Conservation (phyloP, 805 yeast genomes). For the Yarrowia bubula region DNA sequence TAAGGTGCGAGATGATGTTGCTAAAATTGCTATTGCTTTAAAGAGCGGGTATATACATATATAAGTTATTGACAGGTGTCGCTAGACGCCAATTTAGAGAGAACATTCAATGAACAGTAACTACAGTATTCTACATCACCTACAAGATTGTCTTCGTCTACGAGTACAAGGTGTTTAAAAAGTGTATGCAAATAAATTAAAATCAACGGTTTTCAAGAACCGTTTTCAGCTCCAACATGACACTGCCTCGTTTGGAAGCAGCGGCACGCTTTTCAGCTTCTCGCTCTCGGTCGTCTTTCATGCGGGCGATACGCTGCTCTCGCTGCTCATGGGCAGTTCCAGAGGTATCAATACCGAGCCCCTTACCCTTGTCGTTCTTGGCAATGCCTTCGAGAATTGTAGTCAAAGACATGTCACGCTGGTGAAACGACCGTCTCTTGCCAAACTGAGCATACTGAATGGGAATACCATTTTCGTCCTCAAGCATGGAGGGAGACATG, state of each 20-base stretch:
- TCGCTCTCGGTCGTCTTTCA: slow-evolving; percentile 32
- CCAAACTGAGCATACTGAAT: slow-evolving; percentile 13
- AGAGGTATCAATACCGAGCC: neutral
- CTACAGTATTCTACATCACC: no score
- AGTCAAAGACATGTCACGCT: slow-evolving; percentile 24
- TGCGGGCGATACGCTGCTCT: slow-evolving; percentile 31
- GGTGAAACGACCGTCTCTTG: slow-evolving; percentile 5
- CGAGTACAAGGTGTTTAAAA: neutral
- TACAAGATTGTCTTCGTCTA: no score
- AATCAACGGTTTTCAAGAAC: slow-evolving; percentile 30
- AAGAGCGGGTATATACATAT: slow-evolving; percentile 10
- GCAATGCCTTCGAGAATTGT: slow-evolving; percentile 35
- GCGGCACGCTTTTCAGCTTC: slow-evolving; percentile 30
- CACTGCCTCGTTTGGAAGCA: slow-evolving; percentile 29
- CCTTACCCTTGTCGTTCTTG: slow-evolving; percentile 28
- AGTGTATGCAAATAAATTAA: slow-evolving; percentile 21
- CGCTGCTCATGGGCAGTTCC: slow-evolving; percentile 29
- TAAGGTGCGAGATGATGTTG: neutral
- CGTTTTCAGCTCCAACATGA: slow-evolving; percentile 34
- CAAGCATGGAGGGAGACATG: slow-evolving; percentile 1
- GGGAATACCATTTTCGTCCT: slow-evolving; percentile 11
- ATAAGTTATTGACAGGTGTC: slow-evolving; percentile 25
- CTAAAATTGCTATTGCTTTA: slow-evolving; percentile 3
- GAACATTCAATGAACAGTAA: no score
- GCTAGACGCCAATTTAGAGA: neutral